Evolutionary conservation across 2,329 filamentous ascomycete genomes (phyloP).

Genomic region (Aspergillus sojae): DNA sequence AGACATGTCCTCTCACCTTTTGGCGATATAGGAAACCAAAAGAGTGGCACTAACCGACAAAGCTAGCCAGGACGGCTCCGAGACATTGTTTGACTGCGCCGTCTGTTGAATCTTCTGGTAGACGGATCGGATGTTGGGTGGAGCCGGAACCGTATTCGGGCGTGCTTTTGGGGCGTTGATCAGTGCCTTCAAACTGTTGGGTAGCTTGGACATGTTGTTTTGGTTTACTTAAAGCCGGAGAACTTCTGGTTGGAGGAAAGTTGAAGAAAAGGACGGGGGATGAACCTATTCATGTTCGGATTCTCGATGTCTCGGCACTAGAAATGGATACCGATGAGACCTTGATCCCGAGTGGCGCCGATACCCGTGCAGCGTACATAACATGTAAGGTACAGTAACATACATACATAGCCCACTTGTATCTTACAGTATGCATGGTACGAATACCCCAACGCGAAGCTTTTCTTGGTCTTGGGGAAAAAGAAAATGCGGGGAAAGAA

Average conservation of each 20-base stretch:
- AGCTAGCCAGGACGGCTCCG: constrained; percentile 66
- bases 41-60: constrained; percentile 55
- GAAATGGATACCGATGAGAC: constrained; percentile 3
- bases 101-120: constrained; percentile 67
- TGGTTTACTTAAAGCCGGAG: not conserved
- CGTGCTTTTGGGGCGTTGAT: constrained; percentile 71
- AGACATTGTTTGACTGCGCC: constrained; percentile 64
- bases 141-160: constrained; percentile 66
- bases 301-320: constrained; percentile 1
- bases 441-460: constrained; percentile 3
- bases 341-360: not conserved
- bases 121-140: constrained; percentile 63
- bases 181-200: constrained; percentile 69
- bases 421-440: not conserved
- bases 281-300: not conserved
- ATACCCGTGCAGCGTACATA: not conserved
- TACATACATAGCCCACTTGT: not conserved
- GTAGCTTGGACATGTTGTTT: constrained; percentile 70
- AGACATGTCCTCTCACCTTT: not conserved
- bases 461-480: constrained; percentile 9
- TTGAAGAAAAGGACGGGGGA: not conserved
- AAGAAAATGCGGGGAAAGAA: constrained; percentile 13
- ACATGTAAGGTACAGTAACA: not conserved
- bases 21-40: not conserved
- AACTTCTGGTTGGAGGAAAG: not conserved